Conservation (phyloP, 768 basidiomycete species). For the Naganishia vaughanmartiniae region DNA sequence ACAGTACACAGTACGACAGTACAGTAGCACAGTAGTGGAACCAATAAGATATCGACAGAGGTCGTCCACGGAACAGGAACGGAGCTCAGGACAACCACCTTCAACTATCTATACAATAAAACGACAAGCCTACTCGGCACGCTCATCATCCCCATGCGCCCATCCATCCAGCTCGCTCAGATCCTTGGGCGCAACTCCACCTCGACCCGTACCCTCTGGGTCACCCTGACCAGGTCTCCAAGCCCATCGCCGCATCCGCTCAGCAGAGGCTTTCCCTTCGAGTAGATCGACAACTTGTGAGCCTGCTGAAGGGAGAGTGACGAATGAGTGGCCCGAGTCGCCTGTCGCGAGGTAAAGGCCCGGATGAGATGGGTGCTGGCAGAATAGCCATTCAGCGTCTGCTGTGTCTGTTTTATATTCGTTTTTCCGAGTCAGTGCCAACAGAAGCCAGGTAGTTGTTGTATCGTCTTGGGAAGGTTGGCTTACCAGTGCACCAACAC, state of each 20-base stretch:
- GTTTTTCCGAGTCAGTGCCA: neutral
- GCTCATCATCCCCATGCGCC: slow-evolving; percentile 35
- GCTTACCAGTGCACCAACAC: slow-evolving; percentile 46
- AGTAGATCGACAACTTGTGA: slow-evolving; percentile 43
- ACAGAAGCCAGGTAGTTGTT: neutral
- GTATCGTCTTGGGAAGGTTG: neutral
- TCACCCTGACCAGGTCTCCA: slow-evolving; percentile 9
- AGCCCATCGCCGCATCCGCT: neutral
- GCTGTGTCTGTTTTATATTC: slow-evolving; percentile 36
- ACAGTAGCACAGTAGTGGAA: too few relatives aligned
- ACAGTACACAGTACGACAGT: too few relatives aligned
- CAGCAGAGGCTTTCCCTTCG: slow-evolving; percentile 39
- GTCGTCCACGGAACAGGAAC: neutral
- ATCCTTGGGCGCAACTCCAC: slow-evolving; percentile 34
- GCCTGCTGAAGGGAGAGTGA: slow-evolving; percentile 44
- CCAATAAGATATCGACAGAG: neutral
- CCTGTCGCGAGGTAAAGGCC: slow-evolving; percentile 46
- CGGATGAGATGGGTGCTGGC: slow-evolving; percentile 43
- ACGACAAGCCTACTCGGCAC: neutral
- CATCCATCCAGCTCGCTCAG: slow-evolving; percentile 39
- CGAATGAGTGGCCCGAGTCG: slow-evolving; percentile 46
- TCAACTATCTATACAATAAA: neutral
- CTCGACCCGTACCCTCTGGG: neutral
- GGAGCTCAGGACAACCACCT: neutral
- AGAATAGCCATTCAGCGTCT: slow-evolving; percentile 43